Base-by-base conservation (phyloP, 2,329 filamentous ascomycete species). In the Phoma herbarum region DNA sequence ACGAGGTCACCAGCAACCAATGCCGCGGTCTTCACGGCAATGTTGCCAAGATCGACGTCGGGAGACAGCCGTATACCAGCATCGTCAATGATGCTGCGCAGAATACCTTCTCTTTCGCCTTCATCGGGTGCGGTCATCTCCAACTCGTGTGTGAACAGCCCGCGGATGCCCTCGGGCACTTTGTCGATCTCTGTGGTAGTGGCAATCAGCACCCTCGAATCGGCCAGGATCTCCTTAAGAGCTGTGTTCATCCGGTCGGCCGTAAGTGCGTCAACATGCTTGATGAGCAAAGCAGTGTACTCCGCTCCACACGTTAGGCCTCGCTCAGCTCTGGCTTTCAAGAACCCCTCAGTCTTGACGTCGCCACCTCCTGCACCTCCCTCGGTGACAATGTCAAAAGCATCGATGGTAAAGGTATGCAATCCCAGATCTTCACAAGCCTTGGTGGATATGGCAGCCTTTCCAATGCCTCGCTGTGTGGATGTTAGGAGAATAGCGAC, bases 181-280 rank as follows among this genome's bases (percentile, higher is more conserved):
- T 98, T 96, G 73, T 98, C 95, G 0, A 97, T 88, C 66, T 98
- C 94, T 7, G 93, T 97, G 0, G 94, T 97, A 0, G 95, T 99
- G 0, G 95, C 94, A 67, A 99, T 88, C 23, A 99, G 80, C 2
- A 98, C 91, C 53, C 95, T 84, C 3, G 88, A 88, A 45, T 90
- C 89, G n/a, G 86, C 83, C 22, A 97, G 79, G 2, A 98, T 88
- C 61, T 96, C 91, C 72, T 92, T 91, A 72, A 99, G 83, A 0
- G 92, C 91, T 4, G 90, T 86, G 18, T 92, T 88, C 82, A 98
- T 97, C 35, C 94, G 87, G 74, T 98, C 95, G 0, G 93, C 93
- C 1, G 91, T 96, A 63, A 99, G 80, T 0, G 93, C 91, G 67
- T 99, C 95, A 39, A 98, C 86, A 69, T 99, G 95, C 59, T 89